Conservation (phyloP, 2,329 filamentous ascomycete species). For the Clarireedia hainanense region DNA sequence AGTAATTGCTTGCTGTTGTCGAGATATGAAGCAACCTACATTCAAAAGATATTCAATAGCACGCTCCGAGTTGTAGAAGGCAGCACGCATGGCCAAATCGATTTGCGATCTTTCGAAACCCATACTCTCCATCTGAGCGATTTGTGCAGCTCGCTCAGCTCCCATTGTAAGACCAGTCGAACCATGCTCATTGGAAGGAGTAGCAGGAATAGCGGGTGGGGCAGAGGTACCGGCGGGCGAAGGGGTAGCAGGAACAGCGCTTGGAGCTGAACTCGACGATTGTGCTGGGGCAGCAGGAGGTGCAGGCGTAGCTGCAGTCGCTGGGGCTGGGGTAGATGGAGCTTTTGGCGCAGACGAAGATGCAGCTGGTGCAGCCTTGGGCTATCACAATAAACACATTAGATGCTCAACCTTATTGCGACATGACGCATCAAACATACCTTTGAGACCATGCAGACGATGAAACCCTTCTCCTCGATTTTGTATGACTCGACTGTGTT, state of each 20-base stretch:
- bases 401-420: neutral
- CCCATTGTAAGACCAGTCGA: slow-evolving; percentile 80
- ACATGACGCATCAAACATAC: slow-evolving; percentile 39
- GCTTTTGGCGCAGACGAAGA: slow-evolving; percentile 47
- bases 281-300: slow-evolving; percentile 56
- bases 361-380: slow-evolving; percentile 53
- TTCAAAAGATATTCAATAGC: slow-evolving; percentile 93
- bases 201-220: slow-evolving; percentile 43
- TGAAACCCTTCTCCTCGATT: slow-evolving; percentile 98
- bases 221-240: slow-evolving; percentile 37
- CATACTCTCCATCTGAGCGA: slow-evolving; percentile 95
- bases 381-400: slow-evolving; percentile 39
- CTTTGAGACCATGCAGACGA: slow-evolving; percentile 98
- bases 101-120: slow-evolving; percentile 85
- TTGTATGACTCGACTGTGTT: slow-evolving; percentile 95
- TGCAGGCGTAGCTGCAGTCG: slow-evolving; percentile 46
- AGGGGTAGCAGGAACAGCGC: slow-evolving; percentile 42
- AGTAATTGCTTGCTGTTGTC: slow-evolving; percentile 3
- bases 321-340: slow-evolving; percentile 57
- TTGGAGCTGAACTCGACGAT: slow-evolving; percentile 41
- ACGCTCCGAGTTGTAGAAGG: slow-evolving; percentile 93
- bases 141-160: slow-evolving; percentile 69
- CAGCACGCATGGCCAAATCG: slow-evolving; percentile 88
- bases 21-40: slow-evolving; percentile 42
- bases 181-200: slow-evolving; percentile 48